Evolutionary conservation across 2,329 filamentous ascomycete genomes (phyloP), one percentile per base, ranked within the genome.

Genomic region (Davidsoniella neocaledoniae): DNA sequence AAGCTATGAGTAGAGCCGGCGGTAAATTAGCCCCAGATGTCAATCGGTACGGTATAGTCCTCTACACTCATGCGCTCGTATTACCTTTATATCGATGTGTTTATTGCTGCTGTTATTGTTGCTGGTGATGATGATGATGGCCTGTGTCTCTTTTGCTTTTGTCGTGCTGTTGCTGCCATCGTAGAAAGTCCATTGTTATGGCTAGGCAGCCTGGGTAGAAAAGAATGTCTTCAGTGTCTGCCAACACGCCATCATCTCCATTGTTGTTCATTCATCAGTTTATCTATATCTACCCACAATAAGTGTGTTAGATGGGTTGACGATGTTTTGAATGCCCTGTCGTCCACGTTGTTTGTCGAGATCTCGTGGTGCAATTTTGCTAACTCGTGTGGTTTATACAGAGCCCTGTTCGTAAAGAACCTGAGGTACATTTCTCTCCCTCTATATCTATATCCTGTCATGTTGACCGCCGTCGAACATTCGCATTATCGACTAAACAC

Each of bases 381-480:
- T 53, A 53, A 53, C 42, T 9, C 21, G 50, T 44, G 4, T 49
- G 12, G 19, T 44, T 52, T 57, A 51, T 57, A 56, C 59, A 94
- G 90, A 81, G 90, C 91, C 82, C 85, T 98, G 74, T 96, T 96
- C 79, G 90, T 96, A 63, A 96, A 96, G 86, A 96, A 98, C 79
- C 79, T 96, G 73, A 94, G 85, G 86, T 93, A 68, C 58, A 73
- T 69, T 52, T 53, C 49, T 48, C 40, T 37, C 16, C 26, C 9
- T 14, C 39, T n/a, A 26, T 23, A 26, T 33, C 40, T 33, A 5
- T 25, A 12, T 16, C 25, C 36, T 26, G 26, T 16, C 12, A 38
- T 14, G 16, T 14, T 14, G 16, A 38, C 38, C n/a, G n/a, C 4
- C 38, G 7, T 40, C n/a, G 19, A 8, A 3, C 19, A 40, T n/a